Conservation (phyloP, 2,329 filamentous ascomycete genomes). For the Aureobasidium sp. region DNA sequence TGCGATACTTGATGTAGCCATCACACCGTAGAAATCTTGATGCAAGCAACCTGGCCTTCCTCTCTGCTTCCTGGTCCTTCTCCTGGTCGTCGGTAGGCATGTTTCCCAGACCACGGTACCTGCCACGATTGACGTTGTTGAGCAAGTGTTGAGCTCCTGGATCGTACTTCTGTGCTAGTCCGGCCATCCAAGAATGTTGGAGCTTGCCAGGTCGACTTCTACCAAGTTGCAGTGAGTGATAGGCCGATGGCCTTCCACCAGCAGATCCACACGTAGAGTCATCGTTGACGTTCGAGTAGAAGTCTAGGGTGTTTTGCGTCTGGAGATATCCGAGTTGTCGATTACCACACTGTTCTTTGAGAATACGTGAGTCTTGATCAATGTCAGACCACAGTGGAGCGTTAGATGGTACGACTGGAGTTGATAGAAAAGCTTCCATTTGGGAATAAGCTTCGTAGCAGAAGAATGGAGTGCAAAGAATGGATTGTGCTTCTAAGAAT, state of each 20-base stretch:
- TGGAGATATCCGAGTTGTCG: slow-evolving; percentile 29
- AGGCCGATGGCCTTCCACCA: neutral
- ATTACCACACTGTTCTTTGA: slow-evolving; percentile 39
- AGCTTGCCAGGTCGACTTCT: neutral
- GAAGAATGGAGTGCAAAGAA: slow-evolving; percentile 22
- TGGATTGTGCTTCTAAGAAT: slow-evolving; percentile 33
- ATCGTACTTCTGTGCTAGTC: neutral
- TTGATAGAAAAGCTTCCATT: slow-evolving; percentile 27
- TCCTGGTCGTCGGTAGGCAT: slow-evolving; percentile 9
- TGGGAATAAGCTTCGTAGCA: slow-evolving; percentile 28
- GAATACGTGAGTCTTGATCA: slow-evolving; percentile 23
- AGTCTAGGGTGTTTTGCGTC: neutral
- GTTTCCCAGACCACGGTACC: neutral
- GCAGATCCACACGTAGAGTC: slow-evolving; percentile 5
- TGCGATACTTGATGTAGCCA: slow-evolving; percentile 40
- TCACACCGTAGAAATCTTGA: slow-evolving; percentile 30
- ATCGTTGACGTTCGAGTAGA: neutral
- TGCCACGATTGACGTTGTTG: neutral
- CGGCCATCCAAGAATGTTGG: slow-evolving; percentile 1
- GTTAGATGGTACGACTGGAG: slow-evolving; percentile 38
- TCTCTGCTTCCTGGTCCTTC: slow-evolving; percentile 16
- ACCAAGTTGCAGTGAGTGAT: neutral
- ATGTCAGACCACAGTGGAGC: slow-evolving; percentile 29
- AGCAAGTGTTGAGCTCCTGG: neutral
- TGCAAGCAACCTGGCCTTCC: slow-evolving; percentile 22